phyloP scores from a whole-genome alignment of 139 green algal species.

The Raphidocelis subcapitata region DNA sequence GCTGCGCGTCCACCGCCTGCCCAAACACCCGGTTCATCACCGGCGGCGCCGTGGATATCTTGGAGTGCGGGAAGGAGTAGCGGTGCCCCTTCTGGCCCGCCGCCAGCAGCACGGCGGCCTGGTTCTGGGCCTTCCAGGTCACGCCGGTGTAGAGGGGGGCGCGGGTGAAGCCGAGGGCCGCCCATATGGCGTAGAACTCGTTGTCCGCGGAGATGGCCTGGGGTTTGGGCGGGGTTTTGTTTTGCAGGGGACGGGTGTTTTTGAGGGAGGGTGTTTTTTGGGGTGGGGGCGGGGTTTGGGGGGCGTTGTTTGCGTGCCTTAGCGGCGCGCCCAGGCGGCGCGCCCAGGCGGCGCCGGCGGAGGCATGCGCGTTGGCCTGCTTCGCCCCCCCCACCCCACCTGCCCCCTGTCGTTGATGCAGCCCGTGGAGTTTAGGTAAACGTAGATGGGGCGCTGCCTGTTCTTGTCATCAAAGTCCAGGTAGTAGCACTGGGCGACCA shows the following conservation, averaged over 20 bases:
- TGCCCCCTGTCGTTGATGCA: slow-evolving; percentile 64
- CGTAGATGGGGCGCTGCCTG: slow-evolving; percentile 75
- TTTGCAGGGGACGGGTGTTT: no score
- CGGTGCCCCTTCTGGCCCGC: slow-evolving; percentile 57
- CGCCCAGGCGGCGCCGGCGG: no score
- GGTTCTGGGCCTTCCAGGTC: slow-evolving; percentile 67
- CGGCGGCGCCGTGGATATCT: slow-evolving; percentile 40
- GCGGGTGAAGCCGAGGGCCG: slow-evolving; percentile 60
- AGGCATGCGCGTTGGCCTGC: no score
- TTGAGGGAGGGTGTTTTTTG: no score
- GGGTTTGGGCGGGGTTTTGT: no score
- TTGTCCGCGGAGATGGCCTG: slow-evolving; percentile 51
- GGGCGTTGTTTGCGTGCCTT: no score
- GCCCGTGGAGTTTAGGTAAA: slow-evolving; percentile 89
- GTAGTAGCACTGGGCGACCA: slow-evolving; percentile 86
- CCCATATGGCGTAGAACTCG: slow-evolving; percentile 71
- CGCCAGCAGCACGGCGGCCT: slow-evolving; percentile 58
- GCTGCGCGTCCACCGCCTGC: slow-evolving; percentile 59
- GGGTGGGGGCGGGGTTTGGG: no score
- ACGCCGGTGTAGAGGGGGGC: slow-evolving; percentile 62
- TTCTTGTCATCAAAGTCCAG: slow-evolving; percentile 77
- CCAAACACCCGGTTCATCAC: slow-evolving; percentile 62
- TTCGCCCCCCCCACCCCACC: no score
- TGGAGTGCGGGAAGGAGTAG: not conserved
- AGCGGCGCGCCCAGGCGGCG: no score